Conservation (phyloP, 2,329 filamentous ascomycete genomes). For the Botrytis cinerea region DNA sequence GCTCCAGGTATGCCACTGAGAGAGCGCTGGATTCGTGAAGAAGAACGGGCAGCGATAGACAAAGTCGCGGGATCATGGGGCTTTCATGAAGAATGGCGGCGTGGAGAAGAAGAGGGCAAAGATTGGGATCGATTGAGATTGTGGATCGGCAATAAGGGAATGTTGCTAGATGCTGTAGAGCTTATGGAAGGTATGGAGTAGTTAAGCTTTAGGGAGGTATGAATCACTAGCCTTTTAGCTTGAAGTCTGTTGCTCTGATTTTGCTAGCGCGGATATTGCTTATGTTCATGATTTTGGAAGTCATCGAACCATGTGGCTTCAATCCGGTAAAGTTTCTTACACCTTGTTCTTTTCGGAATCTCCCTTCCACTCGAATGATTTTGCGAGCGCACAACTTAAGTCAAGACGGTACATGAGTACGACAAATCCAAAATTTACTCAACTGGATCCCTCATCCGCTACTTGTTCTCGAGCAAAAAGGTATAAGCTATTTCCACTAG, state of each 20-base stretch:
- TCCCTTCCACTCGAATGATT: background rate
- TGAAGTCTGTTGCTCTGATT: constrained; percentile 16
- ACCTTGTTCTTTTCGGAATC: background rate
- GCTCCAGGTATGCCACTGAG: constrained; percentile 76
- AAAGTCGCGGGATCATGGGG: constrained; percentile 87
- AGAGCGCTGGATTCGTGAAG: constrained; percentile 83
- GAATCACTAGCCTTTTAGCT: background rate
- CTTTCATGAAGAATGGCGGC: constrained; percentile 75
- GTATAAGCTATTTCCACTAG: background rate
- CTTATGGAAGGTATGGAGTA: constrained; percentile 83
- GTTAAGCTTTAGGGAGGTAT: constrained; percentile 4
- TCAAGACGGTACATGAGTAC: background rate
- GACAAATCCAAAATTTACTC: background rate
- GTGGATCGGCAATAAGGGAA: constrained; percentile 78
- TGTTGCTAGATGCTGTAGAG: constrained; percentile 87
- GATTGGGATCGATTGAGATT: constrained; percentile 88
- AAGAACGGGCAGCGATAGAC: constrained; percentile 86
- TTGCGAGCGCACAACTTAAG: constrained; percentile 11
- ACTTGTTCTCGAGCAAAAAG: background rate
- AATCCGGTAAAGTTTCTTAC: background rate
- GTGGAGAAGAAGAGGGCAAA: constrained; percentile 86
- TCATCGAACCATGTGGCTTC: background rate
- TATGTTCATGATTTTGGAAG: background rate
- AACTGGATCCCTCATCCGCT: background rate
- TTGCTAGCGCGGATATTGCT: constrained; percentile 4